Evolutionary conservation across 352 stramenopile species (phyloP).

Genomic region (Phytophthora pisi): DNA sequence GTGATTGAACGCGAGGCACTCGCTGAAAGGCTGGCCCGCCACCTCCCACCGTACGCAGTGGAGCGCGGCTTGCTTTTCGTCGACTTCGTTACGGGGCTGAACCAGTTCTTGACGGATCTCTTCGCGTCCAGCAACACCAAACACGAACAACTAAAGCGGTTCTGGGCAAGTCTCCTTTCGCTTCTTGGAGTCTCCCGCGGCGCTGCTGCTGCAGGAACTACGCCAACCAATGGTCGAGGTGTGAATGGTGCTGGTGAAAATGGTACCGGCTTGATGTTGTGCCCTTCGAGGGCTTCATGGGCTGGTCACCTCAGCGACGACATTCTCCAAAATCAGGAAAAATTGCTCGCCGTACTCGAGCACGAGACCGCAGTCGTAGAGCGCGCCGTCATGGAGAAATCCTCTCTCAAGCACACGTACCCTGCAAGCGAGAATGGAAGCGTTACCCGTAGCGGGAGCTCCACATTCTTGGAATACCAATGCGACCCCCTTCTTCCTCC

Average conservation of each 20-base stretch:
- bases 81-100: conserved; percentile 61
- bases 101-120: conserved; percentile 46
- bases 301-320: conserved; percentile 73
- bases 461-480: conserved; percentile 69
- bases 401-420: conserved; percentile 77
- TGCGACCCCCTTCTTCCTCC: conserved; percentile 63
- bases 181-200: conserved; percentile 26
- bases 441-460: conserved; percentile 12
- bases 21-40: conserved; percentile 25
- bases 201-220: neutral
- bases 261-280: conserved; percentile 21
- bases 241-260: conserved; percentile 12
- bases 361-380: conserved; percentile 82
- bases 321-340: conserved; percentile 84
- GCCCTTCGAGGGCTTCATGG: conserved; percentile 42
- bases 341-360: conserved; percentile 75
- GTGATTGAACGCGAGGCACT: conserved; percentile 40
- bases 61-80: conserved; percentile 57
- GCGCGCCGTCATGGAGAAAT: conserved; percentile 78
- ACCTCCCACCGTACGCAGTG: conserved; percentile 52
- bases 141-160: conserved; percentile 47
- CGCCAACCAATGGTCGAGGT: neutral
- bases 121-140: conserved; percentile 38
- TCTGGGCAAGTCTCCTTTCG: conserved; percentile 59
- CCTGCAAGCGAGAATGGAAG: conserved; percentile 34